Percentiles rank a stretch among this genome's conserved stretches.
Conservation (phyloP, 176 grass and related monocot species). For the Triticum urartu region DNA sequence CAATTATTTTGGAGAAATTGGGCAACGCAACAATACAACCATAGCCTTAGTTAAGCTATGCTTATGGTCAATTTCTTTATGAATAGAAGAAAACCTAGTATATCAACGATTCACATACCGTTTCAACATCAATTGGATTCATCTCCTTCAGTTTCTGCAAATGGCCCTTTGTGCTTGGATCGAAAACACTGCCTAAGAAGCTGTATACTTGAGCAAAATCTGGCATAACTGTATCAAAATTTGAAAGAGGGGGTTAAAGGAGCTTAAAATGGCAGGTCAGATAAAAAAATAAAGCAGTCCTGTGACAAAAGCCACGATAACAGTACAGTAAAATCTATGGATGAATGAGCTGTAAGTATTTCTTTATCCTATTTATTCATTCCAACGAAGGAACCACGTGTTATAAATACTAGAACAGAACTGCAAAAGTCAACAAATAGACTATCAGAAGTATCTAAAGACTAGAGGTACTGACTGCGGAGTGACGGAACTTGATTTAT, state of each 20-base stretch:
- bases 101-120: constrained; percentile 49
- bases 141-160: constrained; percentile 97
- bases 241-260: neutral
- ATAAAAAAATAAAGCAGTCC: neutral
- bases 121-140: constrained; percentile 99
- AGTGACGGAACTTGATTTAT: constrained; percentile 74
- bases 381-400: neutral
- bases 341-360: constrained; percentile 6
- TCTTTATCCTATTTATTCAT: neutral
- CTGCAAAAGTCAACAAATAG: constrained; percentile 22
- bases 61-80: neutral
- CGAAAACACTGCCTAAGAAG: constrained; percentile 91
- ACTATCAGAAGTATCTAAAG: constrained; percentile 16
- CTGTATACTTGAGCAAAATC: constrained; percentile 91
- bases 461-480: constrained; percentile 54
- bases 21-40: neutral
- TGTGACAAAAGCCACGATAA: neutral
- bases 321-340: constrained; percentile 7
- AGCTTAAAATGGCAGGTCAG: constrained; percentile 9
- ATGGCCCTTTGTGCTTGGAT: constrained; percentile 89
- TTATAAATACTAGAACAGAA: constrained; percentile 11
- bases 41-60: neutral
- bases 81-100: neutral
- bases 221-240: constrained; percentile 72
- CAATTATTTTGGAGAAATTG: constrained; percentile 24